These are phyloP conservation scores for Capsella rubella DNA, from an alignment of 441 rosid species.

Conservation along the genomic window DNA sequence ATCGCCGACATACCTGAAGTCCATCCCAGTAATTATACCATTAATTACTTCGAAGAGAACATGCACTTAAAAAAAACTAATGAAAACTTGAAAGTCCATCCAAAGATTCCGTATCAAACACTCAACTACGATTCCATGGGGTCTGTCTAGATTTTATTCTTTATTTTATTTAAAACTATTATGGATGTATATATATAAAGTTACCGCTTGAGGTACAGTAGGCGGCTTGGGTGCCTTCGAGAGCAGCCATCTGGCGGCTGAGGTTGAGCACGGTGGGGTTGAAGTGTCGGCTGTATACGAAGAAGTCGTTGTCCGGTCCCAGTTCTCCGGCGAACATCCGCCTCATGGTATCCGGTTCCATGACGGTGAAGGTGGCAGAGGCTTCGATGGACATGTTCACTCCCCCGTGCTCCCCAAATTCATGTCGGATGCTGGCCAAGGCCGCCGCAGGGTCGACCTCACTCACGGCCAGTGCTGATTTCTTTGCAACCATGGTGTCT, in stretches of 20 bases:
- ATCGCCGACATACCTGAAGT: constrained; percentile 90
- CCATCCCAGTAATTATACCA: background rate
- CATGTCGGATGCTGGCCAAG: constrained; percentile 79
- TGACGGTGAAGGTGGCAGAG: constrained; percentile 97
- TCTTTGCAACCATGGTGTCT: constrained; percentile 56
- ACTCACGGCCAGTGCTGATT: constrained; percentile 45
- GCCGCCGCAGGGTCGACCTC: constrained; percentile 82
- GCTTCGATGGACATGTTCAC: constrained; percentile 99
- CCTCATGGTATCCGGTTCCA: constrained; percentile 97
- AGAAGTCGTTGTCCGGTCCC: constrained; percentile 92
- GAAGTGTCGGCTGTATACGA: constrained; percentile 87
- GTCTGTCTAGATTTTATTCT: background rate
- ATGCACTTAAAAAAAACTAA: too few species aligned
- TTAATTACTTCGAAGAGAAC: background rate
- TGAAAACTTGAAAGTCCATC: background rate
- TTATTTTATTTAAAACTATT: background rate
- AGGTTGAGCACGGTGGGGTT: constrained; percentile 94
- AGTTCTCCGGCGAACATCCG: constrained; percentile 92
- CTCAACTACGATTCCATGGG: constrained; percentile 9
- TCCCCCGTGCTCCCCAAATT: constrained; percentile 96
- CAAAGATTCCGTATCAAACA: constrained; percentile 25
- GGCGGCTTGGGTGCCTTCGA: constrained; percentile 95
- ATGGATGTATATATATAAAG: background rate
- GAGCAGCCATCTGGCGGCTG: constrained; percentile 97
- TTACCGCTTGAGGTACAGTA: constrained; percentile 96